A percentile compares a stretch with the other conserved stretches of the same genome.
These are phyloP conservation scores for Diaporthe citrichinensis DNA, from an alignment of 2,329 filamentous ascomycete genomes.

Conservation along the genomic window DNA sequence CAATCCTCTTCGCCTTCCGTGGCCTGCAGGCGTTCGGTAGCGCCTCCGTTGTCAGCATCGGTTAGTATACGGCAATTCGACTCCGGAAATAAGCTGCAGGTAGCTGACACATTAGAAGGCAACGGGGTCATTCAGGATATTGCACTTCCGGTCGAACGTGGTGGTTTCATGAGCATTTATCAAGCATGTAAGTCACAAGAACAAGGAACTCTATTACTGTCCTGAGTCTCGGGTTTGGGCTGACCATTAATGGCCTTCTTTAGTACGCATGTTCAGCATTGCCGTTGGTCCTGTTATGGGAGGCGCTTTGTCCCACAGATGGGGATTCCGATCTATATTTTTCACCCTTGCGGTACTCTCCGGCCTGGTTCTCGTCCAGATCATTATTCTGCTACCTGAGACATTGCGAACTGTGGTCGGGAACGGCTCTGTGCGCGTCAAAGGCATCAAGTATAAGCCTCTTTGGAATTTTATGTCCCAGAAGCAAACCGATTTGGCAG, in stretches of 20 bases:
- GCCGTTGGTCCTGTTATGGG: conserved; percentile 52
- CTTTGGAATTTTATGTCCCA: conserved; percentile 43
- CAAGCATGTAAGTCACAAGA: conserved; percentile 48
- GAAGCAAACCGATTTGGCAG: background rate
- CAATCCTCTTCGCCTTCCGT: conserved; percentile 59
- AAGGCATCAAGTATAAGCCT: conserved; percentile 42
- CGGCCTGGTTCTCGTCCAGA: background rate
- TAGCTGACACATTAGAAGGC: conserved; percentile 36
- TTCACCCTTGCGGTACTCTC: conserved; percentile 43
- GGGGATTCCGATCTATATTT: conserved; percentile 51
- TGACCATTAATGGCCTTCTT: background rate
- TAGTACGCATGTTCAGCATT: conserved; percentile 48
- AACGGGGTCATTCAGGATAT: conserved; percentile 53
- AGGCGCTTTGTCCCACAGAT: conserved; percentile 47
- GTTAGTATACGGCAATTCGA: conserved; percentile 45
- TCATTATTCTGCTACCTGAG: conserved; percentile 48
- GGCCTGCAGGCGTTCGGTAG: conserved; percentile 63
- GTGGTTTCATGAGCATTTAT: conserved; percentile 50
- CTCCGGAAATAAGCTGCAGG: background rate
- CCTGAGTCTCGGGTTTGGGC: too few species aligned
- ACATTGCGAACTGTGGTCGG: conserved; percentile 49
- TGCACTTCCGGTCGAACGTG: conserved; percentile 47
- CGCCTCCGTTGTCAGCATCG: conserved; percentile 62
- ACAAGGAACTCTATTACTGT: too few species aligned
- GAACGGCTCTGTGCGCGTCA: conserved; percentile 46